These are phyloP conservation scores for Saccharomycopsis javanensis DNA, from an alignment of 805 yeast genomes.

Conservation along the genomic window DNA sequence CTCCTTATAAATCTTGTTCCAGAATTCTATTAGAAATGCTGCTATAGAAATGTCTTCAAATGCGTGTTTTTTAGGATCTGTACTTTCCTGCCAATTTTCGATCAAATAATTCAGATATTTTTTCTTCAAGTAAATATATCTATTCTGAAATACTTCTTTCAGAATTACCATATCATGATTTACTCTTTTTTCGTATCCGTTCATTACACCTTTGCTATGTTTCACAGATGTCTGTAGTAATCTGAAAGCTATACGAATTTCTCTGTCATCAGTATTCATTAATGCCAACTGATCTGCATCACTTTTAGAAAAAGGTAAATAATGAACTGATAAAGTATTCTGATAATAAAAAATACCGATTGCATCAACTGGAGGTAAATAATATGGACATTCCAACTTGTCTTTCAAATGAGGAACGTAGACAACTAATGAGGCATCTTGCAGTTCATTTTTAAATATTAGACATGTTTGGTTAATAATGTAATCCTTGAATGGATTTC, in stretches of 20 bases:
- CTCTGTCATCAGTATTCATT: constrained; percentile 44
- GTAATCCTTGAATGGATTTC: constrained; percentile 80
- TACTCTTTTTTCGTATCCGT: constrained; percentile 82
- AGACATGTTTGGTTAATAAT: constrained; percentile 80
- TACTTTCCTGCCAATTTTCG: constrained; percentile 82
- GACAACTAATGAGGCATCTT: constrained; percentile 39
- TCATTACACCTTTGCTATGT: constrained; percentile 75
- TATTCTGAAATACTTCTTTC: constrained; percentile 71
- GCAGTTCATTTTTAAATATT: constrained; percentile 28
- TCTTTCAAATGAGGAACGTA: constrained; percentile 67
- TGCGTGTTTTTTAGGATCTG: constrained; percentile 92
- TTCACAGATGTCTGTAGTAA: constrained; percentile 69
- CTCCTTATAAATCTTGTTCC: constrained; percentile 46
- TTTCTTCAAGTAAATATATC: constrained; percentile 71
- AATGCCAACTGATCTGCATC: constrained; percentile 24
- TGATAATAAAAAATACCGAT: constrained; percentile 56
- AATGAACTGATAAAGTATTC: constrained; percentile 55
- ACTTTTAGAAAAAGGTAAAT: constrained; percentile 45
- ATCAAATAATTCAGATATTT: constrained; percentile 69
- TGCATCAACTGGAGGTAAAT: constrained; percentile 76
- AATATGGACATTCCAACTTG: constrained; percentile 66
- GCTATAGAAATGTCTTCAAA: constrained; percentile 95
- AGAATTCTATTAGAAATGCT: constrained; percentile 80
- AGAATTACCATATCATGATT: constrained; percentile 81
- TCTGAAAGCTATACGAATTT: constrained; percentile 73